Evolutionary conservation across 192 early-diverging fungal genomes (phyloP), one percentile per base, ranked within the genome.

Genomic region (Thamnidium elegans): DNA sequence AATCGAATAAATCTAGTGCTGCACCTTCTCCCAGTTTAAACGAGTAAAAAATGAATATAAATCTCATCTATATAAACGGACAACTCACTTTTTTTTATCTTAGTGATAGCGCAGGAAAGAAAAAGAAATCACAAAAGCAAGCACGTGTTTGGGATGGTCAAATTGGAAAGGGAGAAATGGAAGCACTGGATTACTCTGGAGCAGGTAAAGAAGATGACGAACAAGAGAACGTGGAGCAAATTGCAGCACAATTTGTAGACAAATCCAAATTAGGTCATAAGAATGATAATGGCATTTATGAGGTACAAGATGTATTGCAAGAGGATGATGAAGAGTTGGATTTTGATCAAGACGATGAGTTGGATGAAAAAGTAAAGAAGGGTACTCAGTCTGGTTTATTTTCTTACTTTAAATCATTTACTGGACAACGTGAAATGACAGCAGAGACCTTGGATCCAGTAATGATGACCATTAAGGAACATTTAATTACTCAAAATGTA

Each of bases 401-500:
- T 42, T 84, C 88, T 6, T 88, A 90, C 68, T 87, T 94, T 65
- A 84, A 85, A 68, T 84, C 60, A 47, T 80, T 92, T 68, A 87
- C 89, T 6, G 81, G 87, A 15, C 86, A 88, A 30, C 80, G 83
- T 58, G 83, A 88, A 60, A 82, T 98, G 66, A 88, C 84, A 14
- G 78, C 78, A 11, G 85, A 87, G 23, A 79, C 81, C 34, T 76
- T 98, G 50, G 86, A 85, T 3, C 91, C 90, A n/a, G 84, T 89
- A 6, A 82, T 98, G 80, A 78, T 81, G 32, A 92, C 87, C 66
- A 94, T 98, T 90, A 90, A 90, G 65, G 90, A 94, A 65, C 94
- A 96, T 70, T 69, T 98, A 62, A 84, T 95, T 48, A 85, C 84
- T 70, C 95, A 96, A 76, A 98, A 98, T 69, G 96, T 98, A 1